Evolutionary conservation across 768 basidiomycete species (phyloP).

Genomic region (Cantharellus cinnabarinus): DNA sequence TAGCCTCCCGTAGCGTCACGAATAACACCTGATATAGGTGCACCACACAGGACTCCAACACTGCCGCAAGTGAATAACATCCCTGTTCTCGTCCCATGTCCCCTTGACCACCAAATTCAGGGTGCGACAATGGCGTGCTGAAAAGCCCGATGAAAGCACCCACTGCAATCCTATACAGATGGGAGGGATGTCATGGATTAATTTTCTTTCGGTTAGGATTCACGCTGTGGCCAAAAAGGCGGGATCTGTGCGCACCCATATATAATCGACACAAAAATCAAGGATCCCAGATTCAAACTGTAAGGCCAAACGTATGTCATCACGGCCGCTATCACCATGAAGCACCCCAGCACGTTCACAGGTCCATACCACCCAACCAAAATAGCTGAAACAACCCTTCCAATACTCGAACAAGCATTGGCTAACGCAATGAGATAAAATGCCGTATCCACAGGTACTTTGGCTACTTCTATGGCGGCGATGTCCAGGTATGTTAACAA

Average conservation of each 20-base stretch:
- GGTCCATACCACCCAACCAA: constrained; percentile 11
- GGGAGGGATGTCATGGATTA: too few relatives aligned
- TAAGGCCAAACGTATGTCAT: constrained; percentile 15
- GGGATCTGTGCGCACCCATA: constrained; percentile 2
- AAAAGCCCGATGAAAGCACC: constrained; percentile 8
- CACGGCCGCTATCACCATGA: constrained; percentile 10
- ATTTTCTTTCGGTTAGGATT: too few relatives aligned
- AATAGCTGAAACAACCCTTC: constrained; percentile 12
- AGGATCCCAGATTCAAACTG: not conserved
- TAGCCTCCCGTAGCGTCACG: constrained; percentile 2
- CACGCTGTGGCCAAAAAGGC: too few relatives aligned
- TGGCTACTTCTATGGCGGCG: not conserved
- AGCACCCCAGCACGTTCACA: constrained; percentile 12
- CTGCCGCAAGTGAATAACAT: constrained; percentile 7
- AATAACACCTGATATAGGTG: constrained; percentile 10
- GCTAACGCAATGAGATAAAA: constrained; percentile 12
- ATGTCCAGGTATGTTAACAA: constrained; percentile 12
- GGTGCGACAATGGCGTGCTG: constrained; percentile 4
- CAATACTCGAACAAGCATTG: constrained; percentile 14
- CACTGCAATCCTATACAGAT: not conserved
- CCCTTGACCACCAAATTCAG: not conserved
- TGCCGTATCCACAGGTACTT: not conserved
- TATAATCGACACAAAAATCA: not conserved
- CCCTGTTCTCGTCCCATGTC: constrained; percentile 9
- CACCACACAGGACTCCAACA: constrained; percentile 8